A percentile compares a stretch with the other conserved stretches of the same genome.
Conservation (phyloP, 176 grass and related monocot species). For the Paspalum vaginatum region DNA sequence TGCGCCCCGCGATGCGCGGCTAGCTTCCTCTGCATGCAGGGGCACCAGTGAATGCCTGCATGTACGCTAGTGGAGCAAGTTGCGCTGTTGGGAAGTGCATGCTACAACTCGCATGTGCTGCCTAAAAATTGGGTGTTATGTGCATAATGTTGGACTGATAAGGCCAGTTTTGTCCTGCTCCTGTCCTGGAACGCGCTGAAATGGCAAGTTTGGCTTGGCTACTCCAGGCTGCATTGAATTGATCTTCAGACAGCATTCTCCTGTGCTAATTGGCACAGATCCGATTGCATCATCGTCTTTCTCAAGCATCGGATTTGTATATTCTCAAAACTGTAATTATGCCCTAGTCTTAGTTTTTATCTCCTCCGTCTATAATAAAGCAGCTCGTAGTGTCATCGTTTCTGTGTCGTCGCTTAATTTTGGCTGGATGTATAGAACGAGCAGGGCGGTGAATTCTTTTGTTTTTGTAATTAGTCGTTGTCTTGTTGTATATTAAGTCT, state of each 20-base stretch:
- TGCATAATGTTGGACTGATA: background rate
- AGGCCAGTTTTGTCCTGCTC: slow-evolving; percentile 6
- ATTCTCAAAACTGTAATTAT: slow-evolving; percentile 53
- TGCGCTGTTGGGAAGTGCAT: too few relatives aligned
- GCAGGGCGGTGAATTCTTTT: slow-evolving; percentile 22
- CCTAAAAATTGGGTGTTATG: background rate
- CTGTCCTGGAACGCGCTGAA: slow-evolving; percentile 2
- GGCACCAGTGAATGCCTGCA: too few relatives aligned
- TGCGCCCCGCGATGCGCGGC: too few relatives aligned
- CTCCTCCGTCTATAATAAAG: background rate
- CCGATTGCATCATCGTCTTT: background rate
- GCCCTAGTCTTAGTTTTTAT: slow-evolving; percentile 19
- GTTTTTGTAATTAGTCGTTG: slow-evolving; percentile 12
- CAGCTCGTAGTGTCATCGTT: slow-evolving; percentile 23
- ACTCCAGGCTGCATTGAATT: slow-evolving; percentile 4
- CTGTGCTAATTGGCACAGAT: slow-evolving; percentile 48
- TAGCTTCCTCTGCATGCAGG: too few relatives aligned
- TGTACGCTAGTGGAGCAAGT: too few relatives aligned
- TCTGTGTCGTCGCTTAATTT: slow-evolving; percentile 10
- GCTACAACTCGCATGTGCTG: too few relatives aligned
- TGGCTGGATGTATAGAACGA: slow-evolving; percentile 33
- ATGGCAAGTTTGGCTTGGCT: slow-evolving; percentile 1
- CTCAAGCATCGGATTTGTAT: slow-evolving; percentile 41
- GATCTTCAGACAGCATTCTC: slow-evolving; percentile 1
- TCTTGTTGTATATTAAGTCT: slow-evolving; percentile 32